Conservation (phyloP, 352 stramenopile genomes). For the Globisporangium barbulae region DNA sequence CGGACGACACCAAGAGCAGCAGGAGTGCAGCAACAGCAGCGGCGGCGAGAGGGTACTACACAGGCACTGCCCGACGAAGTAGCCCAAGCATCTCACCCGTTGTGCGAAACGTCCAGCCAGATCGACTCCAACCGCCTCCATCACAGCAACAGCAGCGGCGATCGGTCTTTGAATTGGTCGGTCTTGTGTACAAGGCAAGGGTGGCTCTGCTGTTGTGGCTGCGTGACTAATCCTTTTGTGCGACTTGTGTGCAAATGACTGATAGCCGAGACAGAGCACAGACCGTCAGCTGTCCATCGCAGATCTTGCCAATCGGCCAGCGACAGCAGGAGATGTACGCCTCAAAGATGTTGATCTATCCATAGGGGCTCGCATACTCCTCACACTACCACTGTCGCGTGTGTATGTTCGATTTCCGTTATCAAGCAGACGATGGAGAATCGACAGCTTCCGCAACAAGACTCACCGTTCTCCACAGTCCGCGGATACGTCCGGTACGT, state of each 20-base stretch:
- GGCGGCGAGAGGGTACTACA: background rate
- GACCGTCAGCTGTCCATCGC: constrained; percentile 19
- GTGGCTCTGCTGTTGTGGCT: background rate
- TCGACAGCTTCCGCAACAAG: constrained; percentile 22
- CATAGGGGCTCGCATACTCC: background rate
- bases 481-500: constrained; percentile 54
- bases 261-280: constrained; percentile 11
- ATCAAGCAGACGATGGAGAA: constrained; percentile 8
- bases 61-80: background rate
- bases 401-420: background rate
- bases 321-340: constrained; percentile 30
- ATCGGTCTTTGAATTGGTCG: constrained; percentile 23
- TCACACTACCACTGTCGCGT: background rate
- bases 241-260: background rate
- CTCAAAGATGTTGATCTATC: background rate
- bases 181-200: background rate
- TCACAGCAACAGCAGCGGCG: constrained; percentile 2
- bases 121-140: constrained; percentile 5
- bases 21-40: background rate
- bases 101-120: constrained; percentile 11
- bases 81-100: constrained; percentile 12
- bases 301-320: constrained; percentile 23
- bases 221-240: background rate
- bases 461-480: constrained; percentile 24
- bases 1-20: constrained; percentile 22